Percentiles rank a stretch among this genome's conserved stretches.
These are phyloP conservation scores for Alternaria metachromatica DNA, from an alignment of 2,329 filamentous ascomycete species.

Conservation along the genomic window DNA sequence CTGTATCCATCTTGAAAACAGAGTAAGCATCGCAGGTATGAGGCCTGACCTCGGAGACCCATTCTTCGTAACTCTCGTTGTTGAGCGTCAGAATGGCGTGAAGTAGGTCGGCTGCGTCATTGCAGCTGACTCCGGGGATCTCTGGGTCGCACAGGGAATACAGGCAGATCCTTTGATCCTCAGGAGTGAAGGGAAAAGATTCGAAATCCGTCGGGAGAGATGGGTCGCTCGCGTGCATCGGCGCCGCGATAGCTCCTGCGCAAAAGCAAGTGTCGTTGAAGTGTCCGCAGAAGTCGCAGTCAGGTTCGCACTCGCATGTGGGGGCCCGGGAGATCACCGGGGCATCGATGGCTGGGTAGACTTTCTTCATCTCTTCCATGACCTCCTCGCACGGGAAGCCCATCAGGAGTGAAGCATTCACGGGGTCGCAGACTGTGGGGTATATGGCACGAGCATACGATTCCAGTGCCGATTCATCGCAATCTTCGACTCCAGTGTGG, in stretches of 20 bases:
- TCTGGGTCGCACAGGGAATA: not conserved
- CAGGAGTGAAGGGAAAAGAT: not conserved
- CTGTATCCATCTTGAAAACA: not conserved
- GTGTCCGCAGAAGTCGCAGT: not conserved
- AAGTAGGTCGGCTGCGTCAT: not conserved
- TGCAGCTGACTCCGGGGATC: not conserved
- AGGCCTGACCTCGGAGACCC: not conserved
- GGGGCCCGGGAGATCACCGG: not conserved
- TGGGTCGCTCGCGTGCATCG: not conserved
- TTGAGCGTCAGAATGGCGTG: not conserved
- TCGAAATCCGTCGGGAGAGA: not conserved
- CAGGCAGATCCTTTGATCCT: not conserved
- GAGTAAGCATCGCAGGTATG: not conserved
- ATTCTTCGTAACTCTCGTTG: not conserved
- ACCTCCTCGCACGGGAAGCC: slow-evolving; percentile 10
- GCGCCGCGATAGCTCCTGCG: not conserved
- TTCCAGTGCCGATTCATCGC: slow-evolving; percentile 2
- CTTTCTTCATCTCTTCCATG: not conserved
- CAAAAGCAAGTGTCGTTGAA: not conserved
- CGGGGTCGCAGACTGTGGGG: slow-evolving; percentile 6
- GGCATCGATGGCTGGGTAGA: not conserved
- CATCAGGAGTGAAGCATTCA: not conserved
- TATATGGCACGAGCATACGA: not conserved
- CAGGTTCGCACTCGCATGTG: not conserved
- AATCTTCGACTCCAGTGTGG: slow-evolving; percentile 1